Base-by-base conservation (phyloP, 208 protist genomes). In the Herpetomonas muscarum region DNA sequence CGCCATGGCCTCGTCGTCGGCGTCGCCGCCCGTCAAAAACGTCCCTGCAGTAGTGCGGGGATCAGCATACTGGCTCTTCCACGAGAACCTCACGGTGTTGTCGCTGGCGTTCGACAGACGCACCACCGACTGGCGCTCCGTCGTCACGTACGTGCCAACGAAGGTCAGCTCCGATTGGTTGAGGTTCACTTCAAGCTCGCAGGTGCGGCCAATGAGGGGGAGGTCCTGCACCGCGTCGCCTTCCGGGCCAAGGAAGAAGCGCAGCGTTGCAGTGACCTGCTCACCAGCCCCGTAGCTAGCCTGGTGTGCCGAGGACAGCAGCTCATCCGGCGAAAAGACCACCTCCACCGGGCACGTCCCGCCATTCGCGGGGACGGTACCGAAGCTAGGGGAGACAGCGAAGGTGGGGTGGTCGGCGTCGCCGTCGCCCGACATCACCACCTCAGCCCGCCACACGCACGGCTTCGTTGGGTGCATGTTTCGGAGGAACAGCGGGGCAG, bases 121-220 rank as follows among this genome's bases (percentile, higher is more conserved):
- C 49, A 98, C 76, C 4, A 92, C 78, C 17, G 57, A 51, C 74
- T 96, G 87, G 28, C 85, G 87, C 63, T 91, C 77, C 19, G 93
- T 80, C 30, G 87, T 90, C 28, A 98, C 94, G 75, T 93, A 98
- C 1, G 93, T 97, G 31, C 81, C 75, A 0, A 74, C 70, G 28
- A 98, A 81, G 21, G 62, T 54, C n/a, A 98, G 44, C 19, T 54
- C 52, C 17, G 15, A 54, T 34, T 55, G 60, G 28, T 96, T 84
- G 25, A 98, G 65, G 21, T 53, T 51, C 3, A 98, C 81, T 41
- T 65, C 55, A 1, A 97, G 58, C 62, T 97, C 92, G 10, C 74
- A 26, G 15, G 73, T 80, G 9, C 41, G 45, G 28, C 88, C 95
- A 12, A 52, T 48, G 10, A 97, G 39, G 2, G 32, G 59, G 29